Evolutionary conservation across 768 basidiomycete species (phyloP).

Genomic region (Russula dissimulans): DNA sequence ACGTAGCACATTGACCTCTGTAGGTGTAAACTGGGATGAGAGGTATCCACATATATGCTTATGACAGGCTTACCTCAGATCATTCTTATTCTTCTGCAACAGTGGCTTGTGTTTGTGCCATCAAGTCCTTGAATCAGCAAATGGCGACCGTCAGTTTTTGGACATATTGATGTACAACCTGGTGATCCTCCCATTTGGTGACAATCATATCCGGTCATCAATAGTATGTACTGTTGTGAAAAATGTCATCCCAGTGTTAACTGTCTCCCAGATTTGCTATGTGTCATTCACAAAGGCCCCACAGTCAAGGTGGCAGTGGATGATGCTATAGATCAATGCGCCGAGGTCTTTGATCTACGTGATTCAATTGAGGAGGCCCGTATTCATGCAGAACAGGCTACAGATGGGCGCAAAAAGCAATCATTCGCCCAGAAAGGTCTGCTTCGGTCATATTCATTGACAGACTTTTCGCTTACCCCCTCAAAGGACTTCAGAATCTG

Average conservation of each 20-base stretch:
- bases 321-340: constrained; percentile 79
- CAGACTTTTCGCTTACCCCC: background rate
- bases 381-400: constrained; percentile 64
- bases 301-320: constrained; percentile 82
- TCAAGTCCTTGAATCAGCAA: constrained; percentile 29
- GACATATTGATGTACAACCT: constrained; percentile 27
- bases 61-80: constrained; percentile 36
- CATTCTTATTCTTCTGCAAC: constrained; percentile 71
- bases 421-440: constrained; percentile 63
- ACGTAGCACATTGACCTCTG: constrained; percentile 84
- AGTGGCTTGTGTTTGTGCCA: constrained; percentile 55
- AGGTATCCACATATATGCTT: background rate
- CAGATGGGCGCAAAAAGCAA: constrained; percentile 61
- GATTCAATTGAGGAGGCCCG: constrained; percentile 84
- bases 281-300: constrained; percentile 80
- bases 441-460: background rate
- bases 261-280: constrained; percentile 53
- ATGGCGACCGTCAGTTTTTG: constrained; percentile 39
- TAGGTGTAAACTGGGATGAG: constrained; percentile 27
- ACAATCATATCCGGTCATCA: constrained; percentile 80
- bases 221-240: constrained; percentile 51
- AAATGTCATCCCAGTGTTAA: too few species aligned
- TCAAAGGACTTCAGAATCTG: constrained; percentile 65
- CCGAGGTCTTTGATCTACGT: constrained; percentile 73
- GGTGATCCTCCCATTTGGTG: constrained; percentile 28